Evolutionary conservation across 371 early-diverging fungal genomes (phyloP), one percentile per base, ranked within the genome.

Genomic region (Mortierella sp.): DNA sequence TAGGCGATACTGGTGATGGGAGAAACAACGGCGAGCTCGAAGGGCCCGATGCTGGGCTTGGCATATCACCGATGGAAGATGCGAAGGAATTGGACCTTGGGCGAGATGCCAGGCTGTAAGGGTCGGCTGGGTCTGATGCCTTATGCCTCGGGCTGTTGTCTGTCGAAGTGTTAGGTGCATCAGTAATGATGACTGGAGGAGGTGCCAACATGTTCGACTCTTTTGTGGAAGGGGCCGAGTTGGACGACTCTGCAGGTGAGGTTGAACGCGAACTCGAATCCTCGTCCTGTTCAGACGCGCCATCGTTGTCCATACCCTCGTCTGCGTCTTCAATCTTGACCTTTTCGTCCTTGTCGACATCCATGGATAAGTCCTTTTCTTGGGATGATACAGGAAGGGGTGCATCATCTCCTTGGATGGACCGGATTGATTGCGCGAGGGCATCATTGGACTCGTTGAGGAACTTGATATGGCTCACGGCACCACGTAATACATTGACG

Each of bases 401-500:
- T 40, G 57, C 40, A 44, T 49, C 63, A 1, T 63, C 63, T 3
- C 57, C 57, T 12, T 43, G 39, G 25, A 44, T 50, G 3, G 45
- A 19, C 12, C 29, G 57, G 28, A 63, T 49, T 14, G 63, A 63
- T 7, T 22, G 37, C 14, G 28, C 8, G 27, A 63, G 57, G 1
- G 43, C 51, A 2, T 56, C 57, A 34, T 66, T 67, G 25, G 59
- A 47, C 19, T 73, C 63, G 39, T 39, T 54, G 54, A 73, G 44
- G 59, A 65, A 76, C 47, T 68, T 76, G 77, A 76, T 76, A 31
- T 76, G 77, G 10, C 54, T 60, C 21, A 76, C 77, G 19, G 77
- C 77, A 13, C 77, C 77, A 10, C 77, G 77, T 19, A 76, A 54
- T 39, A 76, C 77, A 54, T 76, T 76, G 52, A 76, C 77, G 2